These are phyloP conservation scores for Parmelia sp. DNA, from an alignment of 495 filamentous ascomycete species.

Conservation along the genomic window DNA sequence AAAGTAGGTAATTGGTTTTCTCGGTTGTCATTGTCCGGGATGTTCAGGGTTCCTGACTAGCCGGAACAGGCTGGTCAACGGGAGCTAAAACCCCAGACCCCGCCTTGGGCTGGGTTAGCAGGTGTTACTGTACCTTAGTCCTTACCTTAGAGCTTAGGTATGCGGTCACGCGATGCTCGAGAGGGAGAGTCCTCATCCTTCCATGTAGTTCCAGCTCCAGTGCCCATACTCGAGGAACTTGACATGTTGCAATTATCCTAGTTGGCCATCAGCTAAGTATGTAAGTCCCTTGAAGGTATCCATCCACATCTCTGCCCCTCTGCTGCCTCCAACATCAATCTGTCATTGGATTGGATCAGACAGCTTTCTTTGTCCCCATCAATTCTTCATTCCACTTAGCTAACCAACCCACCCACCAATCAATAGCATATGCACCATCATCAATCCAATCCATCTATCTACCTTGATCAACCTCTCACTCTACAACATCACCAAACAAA, in stretches of 20 bases:
- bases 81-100: not conserved
- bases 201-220: not conserved
- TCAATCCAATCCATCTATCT: not conserved
- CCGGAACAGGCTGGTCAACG: not conserved
- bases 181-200: not conserved
- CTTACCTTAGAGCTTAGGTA: too few relatives aligned
- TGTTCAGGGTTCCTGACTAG: not conserved
- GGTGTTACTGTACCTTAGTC: too few relatives aligned
- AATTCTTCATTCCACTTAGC: not conserved
- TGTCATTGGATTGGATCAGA: not conserved
- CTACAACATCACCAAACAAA: not conserved
- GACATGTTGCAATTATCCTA: not conserved
- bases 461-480: not conserved
- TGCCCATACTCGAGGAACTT: not conserved
- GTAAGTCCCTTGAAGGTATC: too few relatives aligned
- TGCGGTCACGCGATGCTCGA: not conserved
- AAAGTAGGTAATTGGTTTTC: too few relatives aligned
- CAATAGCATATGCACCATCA: not conserved
- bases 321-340: too few relatives aligned
- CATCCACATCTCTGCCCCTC: too few relatives aligned
- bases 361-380: constrained; percentile 3
- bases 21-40: too few relatives aligned
- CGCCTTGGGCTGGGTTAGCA: not conserved
- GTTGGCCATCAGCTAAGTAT: too few relatives aligned
- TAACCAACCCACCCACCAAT: not conserved